Percentiles rank a stretch among this genome's conserved stretches.
These are phyloP conservation scores for Ceratocystis eucalypticola DNA, from an alignment of 2,329 filamentous ascomycete genomes.

Conservation along the genomic window DNA sequence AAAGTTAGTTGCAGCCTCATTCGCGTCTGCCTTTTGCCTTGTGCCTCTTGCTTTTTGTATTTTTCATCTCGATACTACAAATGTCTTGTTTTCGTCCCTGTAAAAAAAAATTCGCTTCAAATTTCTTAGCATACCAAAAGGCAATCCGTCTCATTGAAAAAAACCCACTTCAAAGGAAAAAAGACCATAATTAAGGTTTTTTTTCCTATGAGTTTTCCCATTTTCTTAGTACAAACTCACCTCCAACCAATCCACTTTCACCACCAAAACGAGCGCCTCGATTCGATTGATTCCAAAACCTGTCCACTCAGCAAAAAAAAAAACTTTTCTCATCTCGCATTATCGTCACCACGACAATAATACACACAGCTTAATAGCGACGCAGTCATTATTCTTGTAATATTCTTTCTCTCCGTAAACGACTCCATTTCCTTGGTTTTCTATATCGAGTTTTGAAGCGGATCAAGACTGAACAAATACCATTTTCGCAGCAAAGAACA, in stretches of 20 bases:
- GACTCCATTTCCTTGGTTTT: background rate
- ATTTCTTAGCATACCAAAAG: background rate
- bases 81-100: background rate
- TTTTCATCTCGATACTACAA: background rate
- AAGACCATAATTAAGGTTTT: background rate
- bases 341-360: background rate
- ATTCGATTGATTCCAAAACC: conserved; percentile 2
- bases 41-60: background rate
- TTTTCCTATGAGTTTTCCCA: background rate
- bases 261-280: conserved; percentile 1
- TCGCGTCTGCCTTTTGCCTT: background rate
- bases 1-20: background rate
- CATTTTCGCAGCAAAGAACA: background rate
- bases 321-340: background rate
- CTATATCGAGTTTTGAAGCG: background rate
- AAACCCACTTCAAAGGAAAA: background rate
- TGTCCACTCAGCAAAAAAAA: background rate
- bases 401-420: background rate
- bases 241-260: conserved; percentile 8
- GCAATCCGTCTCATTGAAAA: background rate
- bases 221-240: background rate
- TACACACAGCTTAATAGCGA: background rate
- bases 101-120: background rate
- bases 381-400: background rate
- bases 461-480: background rate